A percentile compares a stretch with the other conserved stretches of the same genome.
Evolutionary conservation across 352 stramenopile species (phyloP).

Genomic region (Phytopythium montanum): DNA sequence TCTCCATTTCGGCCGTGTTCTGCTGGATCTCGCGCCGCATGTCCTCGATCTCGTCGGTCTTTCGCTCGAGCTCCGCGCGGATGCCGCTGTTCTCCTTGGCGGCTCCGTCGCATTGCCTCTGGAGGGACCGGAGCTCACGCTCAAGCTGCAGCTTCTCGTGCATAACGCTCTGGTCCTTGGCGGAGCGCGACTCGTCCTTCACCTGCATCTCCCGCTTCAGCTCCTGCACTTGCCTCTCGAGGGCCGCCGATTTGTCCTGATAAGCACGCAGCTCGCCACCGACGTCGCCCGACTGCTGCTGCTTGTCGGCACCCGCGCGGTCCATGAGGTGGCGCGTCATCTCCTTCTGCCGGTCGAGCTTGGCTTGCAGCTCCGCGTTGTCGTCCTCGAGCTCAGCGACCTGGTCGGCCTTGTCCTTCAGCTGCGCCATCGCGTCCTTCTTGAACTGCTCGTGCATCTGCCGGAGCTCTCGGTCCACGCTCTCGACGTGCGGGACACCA

Average conservation of each 20-base stretch:
- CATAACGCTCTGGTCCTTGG: conserved; percentile 40
- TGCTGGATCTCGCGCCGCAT: conserved; percentile 35
- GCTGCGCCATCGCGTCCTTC: conserved; percentile 19
- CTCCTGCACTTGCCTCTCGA: conserved; percentile 29
- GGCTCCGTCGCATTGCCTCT: conserved; percentile 20
- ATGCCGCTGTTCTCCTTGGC: conserved; percentile 2
- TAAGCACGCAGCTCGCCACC: conserved; percentile 13
- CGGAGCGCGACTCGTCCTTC: conserved; percentile 26
- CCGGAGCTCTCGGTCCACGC: conserved; percentile 27
- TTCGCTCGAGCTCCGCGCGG: conserved; percentile 8
- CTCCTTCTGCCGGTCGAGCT: conserved; percentile 52
- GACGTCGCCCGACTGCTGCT: conserved; percentile 17
- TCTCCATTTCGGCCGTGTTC: conserved; percentile 42
- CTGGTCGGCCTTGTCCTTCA: conserved; percentile 29
- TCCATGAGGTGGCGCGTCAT: conserved; percentile 48
- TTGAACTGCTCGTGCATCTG: conserved; percentile 34
- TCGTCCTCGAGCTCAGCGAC: conserved; percentile 43
- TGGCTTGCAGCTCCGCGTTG: conserved; percentile 52
- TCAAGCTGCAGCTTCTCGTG: conserved; percentile 55
- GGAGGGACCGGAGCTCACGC: conserved; percentile 35
- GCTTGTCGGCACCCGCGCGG: conserved; percentile 21
- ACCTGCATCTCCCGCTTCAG: conserved; percentile 36
- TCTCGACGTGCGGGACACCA: conserved; percentile 19
- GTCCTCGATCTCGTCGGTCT: conserved; percentile 23
- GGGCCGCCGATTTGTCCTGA: conserved; percentile 16